Evolutionary conservation across 2,329 filamentous ascomycete species (phyloP).

Genomic region (Chaetomium globosum): DNA sequence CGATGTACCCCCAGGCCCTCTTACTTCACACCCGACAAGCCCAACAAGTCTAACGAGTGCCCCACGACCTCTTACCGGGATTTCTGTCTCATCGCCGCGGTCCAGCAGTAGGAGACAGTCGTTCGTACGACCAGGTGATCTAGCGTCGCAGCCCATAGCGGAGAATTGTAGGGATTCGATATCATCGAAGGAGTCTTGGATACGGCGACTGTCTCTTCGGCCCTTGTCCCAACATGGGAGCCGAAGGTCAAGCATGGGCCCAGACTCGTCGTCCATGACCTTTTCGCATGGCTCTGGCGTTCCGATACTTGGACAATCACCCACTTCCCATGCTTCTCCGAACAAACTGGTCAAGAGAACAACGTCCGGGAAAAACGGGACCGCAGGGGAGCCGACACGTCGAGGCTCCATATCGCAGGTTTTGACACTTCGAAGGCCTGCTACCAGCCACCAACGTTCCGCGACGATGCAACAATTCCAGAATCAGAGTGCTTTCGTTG

Average conservation of each 20-base stretch:
- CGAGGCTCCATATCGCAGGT: slow-evolving; percentile 63
- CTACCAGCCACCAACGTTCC: slow-evolving; percentile 77
- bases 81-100: slow-evolving; percentile 49
- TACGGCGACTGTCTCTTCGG: slow-evolving; percentile 68
- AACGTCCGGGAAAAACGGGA: slow-evolving; percentile 56
- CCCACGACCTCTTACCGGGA: slow-evolving; percentile 41
- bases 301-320: slow-evolving; percentile 58
- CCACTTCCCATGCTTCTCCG: slow-evolving; percentile 55
- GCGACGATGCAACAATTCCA: slow-evolving; percentile 65
- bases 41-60: slow-evolving; percentile 38
- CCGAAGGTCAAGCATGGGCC: slow-evolving; percentile 64
- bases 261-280: slow-evolving; percentile 65
- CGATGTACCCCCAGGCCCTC: slow-evolving; percentile 30
- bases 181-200: slow-evolving; percentile 70
- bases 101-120: slow-evolving; percentile 49
- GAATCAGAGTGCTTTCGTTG: slow-evolving; percentile 30
- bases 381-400: slow-evolving; percentile 48
- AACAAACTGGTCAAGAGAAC: slow-evolving; percentile 80
- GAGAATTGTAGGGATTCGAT: slow-evolving; percentile 59
- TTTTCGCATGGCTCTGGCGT: slow-evolving; percentile 68
- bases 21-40: slow-evolving; percentile 39
- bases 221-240: slow-evolving; percentile 67
- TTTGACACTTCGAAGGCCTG: slow-evolving; percentile 69
- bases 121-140: slow-evolving; percentile 47
- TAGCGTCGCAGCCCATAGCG: slow-evolving; percentile 43